phyloP scores from a whole-genome alignment of 768 basidiomycete genomes.

The Russula sp. region DNA sequence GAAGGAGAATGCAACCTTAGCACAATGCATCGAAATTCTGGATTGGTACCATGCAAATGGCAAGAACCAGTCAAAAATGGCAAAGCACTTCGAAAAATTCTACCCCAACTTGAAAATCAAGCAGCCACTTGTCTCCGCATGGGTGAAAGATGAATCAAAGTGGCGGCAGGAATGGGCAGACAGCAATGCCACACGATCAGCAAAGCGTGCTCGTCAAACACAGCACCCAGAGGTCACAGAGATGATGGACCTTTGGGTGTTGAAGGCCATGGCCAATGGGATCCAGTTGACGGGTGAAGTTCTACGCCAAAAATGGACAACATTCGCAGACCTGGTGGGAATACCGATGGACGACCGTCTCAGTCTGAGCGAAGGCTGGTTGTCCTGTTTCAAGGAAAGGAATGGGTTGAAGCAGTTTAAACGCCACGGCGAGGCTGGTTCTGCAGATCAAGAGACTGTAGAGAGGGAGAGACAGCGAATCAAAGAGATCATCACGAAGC shows the following conservation, averaged over 20 bases:
- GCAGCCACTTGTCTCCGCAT: too few species aligned
- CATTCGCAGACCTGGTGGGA: not conserved
- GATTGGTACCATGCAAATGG: slow-evolving; percentile 1
- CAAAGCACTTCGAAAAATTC: not conserved
- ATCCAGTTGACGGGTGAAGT: not conserved
- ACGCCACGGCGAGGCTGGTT: not conserved
- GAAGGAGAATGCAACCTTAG: not conserved
- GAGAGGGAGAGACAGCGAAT: not conserved
- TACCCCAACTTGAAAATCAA: not conserved
- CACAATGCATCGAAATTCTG: not conserved
- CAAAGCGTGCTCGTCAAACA: not conserved
- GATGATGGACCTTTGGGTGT: not conserved
- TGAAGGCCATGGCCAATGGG: not conserved
- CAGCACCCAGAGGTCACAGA: not conserved
- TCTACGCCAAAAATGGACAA: not conserved
- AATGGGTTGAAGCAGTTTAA: not conserved
- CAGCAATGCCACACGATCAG: not conserved
- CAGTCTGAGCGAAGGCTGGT: not conserved
- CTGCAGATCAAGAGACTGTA: not conserved
- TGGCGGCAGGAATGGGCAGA: not conserved
- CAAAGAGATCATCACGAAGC: not conserved
- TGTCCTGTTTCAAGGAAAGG: not conserved
- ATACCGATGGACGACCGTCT: not conserved
- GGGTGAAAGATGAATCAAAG: not conserved
- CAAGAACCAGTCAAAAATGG: not conserved